Conservation (phyloP, 2,329 filamentous ascomycete genomes). For the Pezicula radicicola region DNA sequence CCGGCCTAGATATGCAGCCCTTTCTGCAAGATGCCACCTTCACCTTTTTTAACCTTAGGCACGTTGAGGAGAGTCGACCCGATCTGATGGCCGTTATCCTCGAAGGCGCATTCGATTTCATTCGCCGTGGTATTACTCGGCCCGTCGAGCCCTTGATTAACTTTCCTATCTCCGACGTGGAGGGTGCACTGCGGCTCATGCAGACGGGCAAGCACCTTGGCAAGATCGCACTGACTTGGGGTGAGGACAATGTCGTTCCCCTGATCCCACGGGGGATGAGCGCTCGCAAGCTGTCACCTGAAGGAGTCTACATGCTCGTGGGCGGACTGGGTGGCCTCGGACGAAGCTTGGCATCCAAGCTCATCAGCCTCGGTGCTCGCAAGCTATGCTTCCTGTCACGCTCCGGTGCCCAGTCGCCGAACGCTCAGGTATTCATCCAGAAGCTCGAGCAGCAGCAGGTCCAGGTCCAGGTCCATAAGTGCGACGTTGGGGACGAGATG, state of each 20-base stretch:
- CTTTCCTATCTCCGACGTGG: no score
- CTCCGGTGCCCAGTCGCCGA: no score
- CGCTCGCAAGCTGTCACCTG: neutral
- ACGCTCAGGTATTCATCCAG: no score
- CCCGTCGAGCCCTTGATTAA: no score
- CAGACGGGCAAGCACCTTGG: no score
- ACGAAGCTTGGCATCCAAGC: slow-evolving; percentile 5
- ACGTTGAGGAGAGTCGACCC: neutral
- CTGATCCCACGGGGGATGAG: neutral
- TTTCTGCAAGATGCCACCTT: slow-evolving; percentile 10
- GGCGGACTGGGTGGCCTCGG: slow-evolving; percentile 18
- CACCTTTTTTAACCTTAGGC: neutral
- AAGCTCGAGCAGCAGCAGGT: no score
- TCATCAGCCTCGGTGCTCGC: slow-evolving; percentile 12
- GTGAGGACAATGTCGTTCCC: neutral
- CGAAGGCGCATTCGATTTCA: no score
- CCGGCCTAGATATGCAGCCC: slow-evolving; percentile 10
- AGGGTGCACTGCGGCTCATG: no score
- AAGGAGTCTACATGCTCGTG: slow-evolving; percentile 18
- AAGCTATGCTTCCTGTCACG: slow-evolving; percentile 8
- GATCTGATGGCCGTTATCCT: neutral
- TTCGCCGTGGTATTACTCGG: no score
- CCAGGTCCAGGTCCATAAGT: no score
- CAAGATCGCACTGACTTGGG: no score
- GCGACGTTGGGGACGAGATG: no score